Percentiles rank a stretch among this genome's conserved stretches.
Conservation (phyloP, 345 rosid species). For the Toxicodendron radicans region DNA sequence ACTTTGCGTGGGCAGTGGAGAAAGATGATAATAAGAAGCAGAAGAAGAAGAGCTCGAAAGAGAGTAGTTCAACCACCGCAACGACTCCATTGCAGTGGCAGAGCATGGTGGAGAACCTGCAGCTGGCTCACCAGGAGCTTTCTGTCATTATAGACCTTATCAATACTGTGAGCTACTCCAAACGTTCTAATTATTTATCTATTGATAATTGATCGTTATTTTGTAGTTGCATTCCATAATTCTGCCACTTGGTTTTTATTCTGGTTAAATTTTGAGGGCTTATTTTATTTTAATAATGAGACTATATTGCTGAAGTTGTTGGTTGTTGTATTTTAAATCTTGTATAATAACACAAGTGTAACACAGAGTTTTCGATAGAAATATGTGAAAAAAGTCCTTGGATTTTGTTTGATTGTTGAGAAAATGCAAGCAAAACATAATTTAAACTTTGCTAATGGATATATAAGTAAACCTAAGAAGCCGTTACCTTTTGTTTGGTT, state of each 20-base stretch:
- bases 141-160: constrained; percentile 85
- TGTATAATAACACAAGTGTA: background rate
- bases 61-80: constrained; percentile 33
- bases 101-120: constrained; percentile 89
- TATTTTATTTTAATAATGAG: background rate
- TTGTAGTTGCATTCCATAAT: background rate
- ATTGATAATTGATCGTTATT: background rate
- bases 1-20: constrained; percentile 93
- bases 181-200: background rate
- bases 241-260: background rate
- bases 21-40: constrained; percentile 62
- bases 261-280: background rate
- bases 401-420: background rate
- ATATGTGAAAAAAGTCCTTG: background rate
- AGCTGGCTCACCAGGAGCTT: constrained; percentile 90
- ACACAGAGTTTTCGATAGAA: background rate
- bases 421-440: background rate
- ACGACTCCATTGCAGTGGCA: constrained; percentile 74
- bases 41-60: constrained; percentile 64
- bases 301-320: background rate
- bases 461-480: background rate
- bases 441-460: background rate
- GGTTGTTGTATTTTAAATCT: background rate
- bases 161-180: constrained; percentile 61
- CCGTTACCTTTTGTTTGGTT: background rate